These are phyloP conservation scores for Teratosphaeria zuluensis DNA, from an alignment of 2,329 filamentous ascomycete genomes.

Conservation along the genomic window DNA sequence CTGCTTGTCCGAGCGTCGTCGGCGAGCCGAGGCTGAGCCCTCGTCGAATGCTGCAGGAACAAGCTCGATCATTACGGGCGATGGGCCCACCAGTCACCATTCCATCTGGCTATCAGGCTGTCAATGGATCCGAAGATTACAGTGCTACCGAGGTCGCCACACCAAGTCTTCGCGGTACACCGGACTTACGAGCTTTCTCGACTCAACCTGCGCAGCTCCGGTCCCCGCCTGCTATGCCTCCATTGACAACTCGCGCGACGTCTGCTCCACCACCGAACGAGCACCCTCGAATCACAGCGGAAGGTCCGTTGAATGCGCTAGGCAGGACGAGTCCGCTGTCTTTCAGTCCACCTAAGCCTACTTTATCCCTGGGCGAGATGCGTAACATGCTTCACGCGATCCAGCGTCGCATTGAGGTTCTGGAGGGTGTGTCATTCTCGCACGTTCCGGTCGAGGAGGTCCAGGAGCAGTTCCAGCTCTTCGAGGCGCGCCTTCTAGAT, in stretches of 20 bases:
- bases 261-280: background rate
- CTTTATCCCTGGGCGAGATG: conserved; percentile 32
- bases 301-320: background rate
- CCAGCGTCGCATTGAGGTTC: conserved; percentile 53
- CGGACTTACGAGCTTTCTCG: conserved; percentile 19
- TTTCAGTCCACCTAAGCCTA: conserved; percentile 1
- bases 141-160: conserved; percentile 41
- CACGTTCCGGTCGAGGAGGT: conserved; percentile 59
- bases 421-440: conserved; percentile 63
- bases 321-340: background rate
- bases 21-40: conserved; percentile 14
- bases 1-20: conserved; percentile 22
- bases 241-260: background rate
- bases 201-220: background rate
- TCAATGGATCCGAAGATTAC: conserved; percentile 28
- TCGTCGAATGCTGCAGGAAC: conserved; percentile 6
- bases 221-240: background rate
- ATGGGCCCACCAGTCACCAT: conserved; percentile 24
- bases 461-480: conserved; percentile 55
- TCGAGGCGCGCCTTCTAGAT: conserved; percentile 59
- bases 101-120: conserved; percentile 8
- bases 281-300: background rate
- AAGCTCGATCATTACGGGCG: conserved; percentile 3
- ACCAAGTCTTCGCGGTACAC: conserved; percentile 35
- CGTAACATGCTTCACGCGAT: conserved; percentile 40